A percentile compares a stretch with the other conserved stretches of the same genome.
These are phyloP conservation scores for Neonectria punicea DNA, from an alignment of 2,329 filamentous ascomycete genomes.

Conservation along the genomic window DNA sequence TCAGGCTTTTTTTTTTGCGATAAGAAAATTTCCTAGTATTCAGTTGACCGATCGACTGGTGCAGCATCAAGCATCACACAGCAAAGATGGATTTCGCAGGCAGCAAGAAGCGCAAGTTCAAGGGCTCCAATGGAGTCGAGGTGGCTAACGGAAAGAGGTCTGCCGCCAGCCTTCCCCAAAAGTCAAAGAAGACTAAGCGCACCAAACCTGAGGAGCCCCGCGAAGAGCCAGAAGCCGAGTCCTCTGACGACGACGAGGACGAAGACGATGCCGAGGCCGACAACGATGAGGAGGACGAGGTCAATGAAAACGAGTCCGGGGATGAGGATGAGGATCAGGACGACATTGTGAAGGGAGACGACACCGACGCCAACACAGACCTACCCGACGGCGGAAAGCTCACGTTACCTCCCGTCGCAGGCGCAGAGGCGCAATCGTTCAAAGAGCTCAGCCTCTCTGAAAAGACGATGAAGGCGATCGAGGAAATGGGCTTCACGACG, in stretches of 20 bases:
- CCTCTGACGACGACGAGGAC: constrained; percentile 43
- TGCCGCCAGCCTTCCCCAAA: constrained; percentile 45
- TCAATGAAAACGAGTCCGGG: constrained; percentile 41
- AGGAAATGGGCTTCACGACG: constrained; percentile 90
- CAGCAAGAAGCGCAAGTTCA: constrained; percentile 59
- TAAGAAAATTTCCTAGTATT: constrained; percentile 41
- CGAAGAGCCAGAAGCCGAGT: constrained; percentile 40
- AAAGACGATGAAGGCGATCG: constrained; percentile 87
- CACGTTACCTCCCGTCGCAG: constrained; percentile 64
- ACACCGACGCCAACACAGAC: constrained; percentile 46
- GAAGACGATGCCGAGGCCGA: constrained; percentile 42
- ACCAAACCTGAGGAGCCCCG: constrained; percentile 44
- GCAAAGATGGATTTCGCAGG: constrained; percentile 48
- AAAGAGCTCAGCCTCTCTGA: constrained; percentile 85
- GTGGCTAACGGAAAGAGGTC: constrained; percentile 36
- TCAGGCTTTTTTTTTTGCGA: constrained; percentile 40
- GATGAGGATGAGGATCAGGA: constrained; percentile 42
- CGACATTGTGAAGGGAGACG: constrained; percentile 43
- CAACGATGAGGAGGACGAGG: constrained; percentile 42
- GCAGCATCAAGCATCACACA: constrained; percentile 22
- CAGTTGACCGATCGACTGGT: constrained; percentile 23
- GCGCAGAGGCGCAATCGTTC: constrained; percentile 75
- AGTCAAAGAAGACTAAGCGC: constrained; percentile 57
- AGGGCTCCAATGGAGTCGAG: constrained; percentile 48
- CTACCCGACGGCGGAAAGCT: constrained; percentile 52